Percentiles rank a stretch among this genome's conserved stretches.
phyloP scores from a whole-genome alignment of 805 yeast genomes.

The Lachancea dasiensis region DNA sequence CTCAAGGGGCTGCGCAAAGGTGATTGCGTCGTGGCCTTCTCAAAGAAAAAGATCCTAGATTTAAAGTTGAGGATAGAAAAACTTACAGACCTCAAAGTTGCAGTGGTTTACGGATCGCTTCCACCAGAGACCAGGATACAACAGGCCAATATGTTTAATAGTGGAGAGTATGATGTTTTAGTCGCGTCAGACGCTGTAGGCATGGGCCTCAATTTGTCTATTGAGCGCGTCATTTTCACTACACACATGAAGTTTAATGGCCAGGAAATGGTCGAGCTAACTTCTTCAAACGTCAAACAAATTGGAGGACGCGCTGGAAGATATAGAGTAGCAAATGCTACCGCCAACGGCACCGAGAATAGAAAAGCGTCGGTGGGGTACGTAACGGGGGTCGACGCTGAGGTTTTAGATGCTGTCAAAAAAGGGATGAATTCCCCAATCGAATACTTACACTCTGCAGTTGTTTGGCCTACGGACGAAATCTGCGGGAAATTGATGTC shows the following conservation, averaged over 20 bases:
- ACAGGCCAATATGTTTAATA: conserved; percentile 76
- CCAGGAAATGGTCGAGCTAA: conserved; percentile 37
- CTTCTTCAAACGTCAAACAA: conserved; percentile 72
- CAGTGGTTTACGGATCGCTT: conserved; percentile 88
- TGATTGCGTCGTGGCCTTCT: conserved; percentile 86
- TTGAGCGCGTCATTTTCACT: conserved; percentile 73
- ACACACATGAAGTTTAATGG: conserved; percentile 71
- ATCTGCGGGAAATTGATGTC: conserved; percentile 63
- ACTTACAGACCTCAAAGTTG: conserved; percentile 59
- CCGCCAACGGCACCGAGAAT: conserved; percentile 11
- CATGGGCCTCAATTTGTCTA: conserved; percentile 89
- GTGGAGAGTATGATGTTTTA: conserved; percentile 71
- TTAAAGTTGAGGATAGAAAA: conserved; percentile 65
- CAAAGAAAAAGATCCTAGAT: conserved; percentile 65
- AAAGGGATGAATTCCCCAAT: conserved; percentile 47
- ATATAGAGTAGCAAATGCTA: conserved; percentile 39
- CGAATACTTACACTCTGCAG: conserved; percentile 50
- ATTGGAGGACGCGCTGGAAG: conserved; percentile 97
- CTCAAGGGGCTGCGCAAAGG: conserved; percentile 44
- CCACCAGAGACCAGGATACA: conserved; percentile 92
- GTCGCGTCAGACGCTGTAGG: conserved; percentile 98
- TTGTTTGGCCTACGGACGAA: conserved; percentile 73
- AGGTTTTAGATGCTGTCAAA: conserved; percentile 42
- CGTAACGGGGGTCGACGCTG: conserved; percentile 46
- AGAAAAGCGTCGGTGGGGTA: conserved; percentile 36